Percentiles rank a stretch among this genome's conserved stretches.
Conservation (phyloP, 2,329 filamentous ascomycete species). For the Sclerotinia subarctica region DNA sequence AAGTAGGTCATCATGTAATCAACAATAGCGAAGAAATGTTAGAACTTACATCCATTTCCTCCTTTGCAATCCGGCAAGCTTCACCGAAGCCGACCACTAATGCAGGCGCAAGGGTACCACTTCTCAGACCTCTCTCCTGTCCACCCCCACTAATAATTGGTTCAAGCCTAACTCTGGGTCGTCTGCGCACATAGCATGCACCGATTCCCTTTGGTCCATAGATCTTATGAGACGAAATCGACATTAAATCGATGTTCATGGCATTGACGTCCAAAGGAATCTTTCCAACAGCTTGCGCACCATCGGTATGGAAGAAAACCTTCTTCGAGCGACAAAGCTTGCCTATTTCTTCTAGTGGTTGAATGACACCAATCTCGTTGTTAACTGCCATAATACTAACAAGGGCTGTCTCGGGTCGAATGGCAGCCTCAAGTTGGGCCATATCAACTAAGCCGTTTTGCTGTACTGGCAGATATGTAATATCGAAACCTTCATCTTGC, state of each 20-base stretch:
- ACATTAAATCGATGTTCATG: slow-evolving; percentile 98
- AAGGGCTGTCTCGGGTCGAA: slow-evolving; percentile 83
- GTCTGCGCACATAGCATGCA: slow-evolving; percentile 89
- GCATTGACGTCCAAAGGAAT: slow-evolving; percentile 95
- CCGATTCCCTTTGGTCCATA: slow-evolving; percentile 97
- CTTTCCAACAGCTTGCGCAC: slow-evolving; percentile 96
- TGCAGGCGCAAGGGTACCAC: slow-evolving; percentile 87
- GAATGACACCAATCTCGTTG: slow-evolving; percentile 99
- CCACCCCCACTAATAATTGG: slow-evolving; percentile 95
- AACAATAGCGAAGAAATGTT: slow-evolving; percentile 23
- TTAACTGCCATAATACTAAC: slow-evolving; percentile 99
- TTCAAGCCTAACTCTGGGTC: slow-evolving; percentile 89
- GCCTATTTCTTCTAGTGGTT: slow-evolving; percentile 90
- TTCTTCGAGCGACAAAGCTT: slow-evolving; percentile 87
- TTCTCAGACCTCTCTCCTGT: slow-evolving; percentile 91
- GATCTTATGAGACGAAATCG: slow-evolving; percentile 97
- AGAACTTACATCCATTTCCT: slow-evolving; percentile 80
- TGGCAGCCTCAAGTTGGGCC: slow-evolving; percentile 80
- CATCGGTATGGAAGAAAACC: slow-evolving; percentile 97
- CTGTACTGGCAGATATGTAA: slow-evolving; percentile 95
- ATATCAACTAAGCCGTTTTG: slow-evolving; percentile 81
- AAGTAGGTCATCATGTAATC: slow-evolving; percentile 73
- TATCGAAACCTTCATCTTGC: slow-evolving; percentile 92
- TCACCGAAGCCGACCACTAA: slow-evolving; percentile 92
- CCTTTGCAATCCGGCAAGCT: slow-evolving; percentile 84